Conservation (phyloP, 1,284 basidiomycete species). For the Sporisorium iseilematis-ciliati region DNA sequence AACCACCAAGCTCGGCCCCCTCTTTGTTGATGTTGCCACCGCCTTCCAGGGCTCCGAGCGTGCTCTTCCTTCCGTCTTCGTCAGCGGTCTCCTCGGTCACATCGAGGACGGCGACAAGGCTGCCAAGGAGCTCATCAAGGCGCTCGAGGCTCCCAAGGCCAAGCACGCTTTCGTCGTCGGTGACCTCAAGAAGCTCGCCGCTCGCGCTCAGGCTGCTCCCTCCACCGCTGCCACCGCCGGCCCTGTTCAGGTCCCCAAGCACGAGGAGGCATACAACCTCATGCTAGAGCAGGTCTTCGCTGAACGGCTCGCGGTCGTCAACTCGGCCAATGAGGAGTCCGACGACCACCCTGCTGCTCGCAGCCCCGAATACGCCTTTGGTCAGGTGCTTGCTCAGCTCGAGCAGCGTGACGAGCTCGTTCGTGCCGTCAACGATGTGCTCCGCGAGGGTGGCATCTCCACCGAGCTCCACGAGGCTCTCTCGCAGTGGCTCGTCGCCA, state of each 20-base stretch:
- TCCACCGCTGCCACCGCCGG: conserved; percentile 19
- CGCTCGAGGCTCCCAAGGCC: conserved; percentile 41
- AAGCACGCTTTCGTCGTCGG: conserved; percentile 68
- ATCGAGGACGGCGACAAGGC: conserved; percentile 55
- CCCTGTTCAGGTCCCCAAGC: conserved; percentile 76
- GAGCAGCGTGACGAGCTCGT: conserved; percentile 63
- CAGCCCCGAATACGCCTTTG: conserved; percentile 91
- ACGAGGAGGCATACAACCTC: conserved; percentile 91
- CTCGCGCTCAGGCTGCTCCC: conserved; percentile 62
- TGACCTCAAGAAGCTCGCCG: conserved; percentile 69
- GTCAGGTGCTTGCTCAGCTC: conserved; percentile 85
- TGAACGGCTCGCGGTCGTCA: conserved; percentile 86
- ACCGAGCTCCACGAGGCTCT: conserved; percentile 59
- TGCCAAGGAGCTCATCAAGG: conserved; percentile 52
- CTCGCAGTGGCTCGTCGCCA: conserved; percentile 54
- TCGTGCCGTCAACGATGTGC: conserved; percentile 56
- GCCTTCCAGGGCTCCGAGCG: conserved; percentile 77
- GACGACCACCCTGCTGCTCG: conserved; percentile 74
- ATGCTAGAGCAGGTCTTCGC: conserved; percentile 86
- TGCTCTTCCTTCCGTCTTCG: conserved; percentile 49
- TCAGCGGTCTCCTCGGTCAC: conserved; percentile 60
- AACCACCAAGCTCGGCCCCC: conserved; percentile 86
- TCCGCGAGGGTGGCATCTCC: conserved; percentile 50
- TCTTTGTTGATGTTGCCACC: conserved; percentile 84
- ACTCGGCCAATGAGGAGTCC: conserved; percentile 70